Evolutionary conservation across 371 early-diverging fungal genomes (phyloP), one percentile per base, ranked within the genome.

Genomic region (Mortierella sp.): DNA sequence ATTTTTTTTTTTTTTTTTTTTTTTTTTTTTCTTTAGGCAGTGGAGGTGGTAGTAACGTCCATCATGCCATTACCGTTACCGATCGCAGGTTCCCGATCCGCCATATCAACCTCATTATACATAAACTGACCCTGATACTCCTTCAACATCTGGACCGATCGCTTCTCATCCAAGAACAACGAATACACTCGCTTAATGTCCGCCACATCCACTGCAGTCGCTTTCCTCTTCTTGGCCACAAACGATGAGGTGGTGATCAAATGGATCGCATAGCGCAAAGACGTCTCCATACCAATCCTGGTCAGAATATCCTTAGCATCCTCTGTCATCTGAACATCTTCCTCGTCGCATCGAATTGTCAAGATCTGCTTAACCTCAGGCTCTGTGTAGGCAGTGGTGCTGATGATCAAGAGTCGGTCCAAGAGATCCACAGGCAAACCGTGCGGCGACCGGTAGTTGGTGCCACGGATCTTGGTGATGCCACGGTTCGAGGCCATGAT

Each of bases 401-500:
- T 89, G 64, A 99, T 98, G 65, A 98, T 98, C 45, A 98, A 85
- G 52, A 94, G 83, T 30, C 99, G 92, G 80, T 99, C 99, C 57
- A 98, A 85, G 44, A 99, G 88, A 86, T 99, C 99, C 47, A 96
- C 92, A 19, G 99, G 99, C 70, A 99, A 92, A 57, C 99, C 99
- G 80, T 98, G 99, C 4, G 97, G 98, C 19, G 95, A 93, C 68
- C 89, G 90, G 83, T 97, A 96, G 60, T 89, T 89, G 4, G 97
- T 97, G 26, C 99, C 98, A n/a, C 98, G 91, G 75, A 98, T 98
- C 55, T 87, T 88, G 6, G 96, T 92, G 71, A 96, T 91, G 60
- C 99, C 99, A 50, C 98, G 90, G 88, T 98, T 98, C 15, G 98
- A 97, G 14, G 98, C 98, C 95, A 99, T 96, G 71, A 99, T 96